Evolutionary conservation across 768 basidiomycete species (phyloP).

Genomic region (Candolleomyces aberdarensis): DNA sequence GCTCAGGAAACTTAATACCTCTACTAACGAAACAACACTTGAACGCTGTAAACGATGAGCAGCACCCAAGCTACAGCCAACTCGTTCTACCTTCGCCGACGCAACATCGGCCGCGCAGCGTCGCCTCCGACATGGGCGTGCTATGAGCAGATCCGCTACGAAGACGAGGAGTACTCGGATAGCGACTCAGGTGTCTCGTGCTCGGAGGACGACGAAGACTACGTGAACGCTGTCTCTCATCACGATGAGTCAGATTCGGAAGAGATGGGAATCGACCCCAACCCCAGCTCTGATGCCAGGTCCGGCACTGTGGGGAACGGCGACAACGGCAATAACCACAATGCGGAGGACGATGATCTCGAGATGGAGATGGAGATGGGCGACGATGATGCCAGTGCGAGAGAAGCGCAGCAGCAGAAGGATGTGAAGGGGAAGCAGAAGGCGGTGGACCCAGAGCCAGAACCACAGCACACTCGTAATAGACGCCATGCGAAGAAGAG

Average conservation of each 20-base stretch:
- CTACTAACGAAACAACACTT: neutral
- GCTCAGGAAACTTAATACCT: neutral
- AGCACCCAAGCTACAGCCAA: slow-evolving; percentile 29
- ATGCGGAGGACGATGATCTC: slow-evolving; percentile 25
- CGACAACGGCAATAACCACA: slow-evolving; percentile 5
- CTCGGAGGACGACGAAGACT: slow-evolving; percentile 76
- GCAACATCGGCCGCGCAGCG: slow-evolving; percentile 74
- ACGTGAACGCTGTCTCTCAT: slow-evolving; percentile 19
- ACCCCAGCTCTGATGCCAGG: slow-evolving; percentile 11
- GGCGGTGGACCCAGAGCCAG: slow-evolving; percentile 64
- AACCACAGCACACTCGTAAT: slow-evolving; percentile 40
- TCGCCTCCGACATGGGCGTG: slow-evolving; percentile 88
- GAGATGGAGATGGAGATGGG: slow-evolving; percentile 60
- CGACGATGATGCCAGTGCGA: slow-evolving; percentile 24
- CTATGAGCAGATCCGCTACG: slow-evolving; percentile 84
- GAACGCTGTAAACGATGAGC: slow-evolving; percentile 22
- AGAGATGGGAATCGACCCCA: slow-evolving; percentile 3
- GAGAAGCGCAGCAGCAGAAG: slow-evolving; percentile 34
- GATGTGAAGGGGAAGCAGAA: slow-evolving; percentile 81
- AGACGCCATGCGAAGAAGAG: slow-evolving; percentile 48
- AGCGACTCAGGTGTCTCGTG: slow-evolving; percentile 49
- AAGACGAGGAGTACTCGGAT: slow-evolving; percentile 59
- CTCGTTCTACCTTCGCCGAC: slow-evolving; percentile 59
- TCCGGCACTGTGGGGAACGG: neutral
- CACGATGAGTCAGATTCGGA: slow-evolving; percentile 10